Conservation (phyloP, 2,329 filamentous ascomycete genomes). For the Colletotrichum falcatum region DNA sequence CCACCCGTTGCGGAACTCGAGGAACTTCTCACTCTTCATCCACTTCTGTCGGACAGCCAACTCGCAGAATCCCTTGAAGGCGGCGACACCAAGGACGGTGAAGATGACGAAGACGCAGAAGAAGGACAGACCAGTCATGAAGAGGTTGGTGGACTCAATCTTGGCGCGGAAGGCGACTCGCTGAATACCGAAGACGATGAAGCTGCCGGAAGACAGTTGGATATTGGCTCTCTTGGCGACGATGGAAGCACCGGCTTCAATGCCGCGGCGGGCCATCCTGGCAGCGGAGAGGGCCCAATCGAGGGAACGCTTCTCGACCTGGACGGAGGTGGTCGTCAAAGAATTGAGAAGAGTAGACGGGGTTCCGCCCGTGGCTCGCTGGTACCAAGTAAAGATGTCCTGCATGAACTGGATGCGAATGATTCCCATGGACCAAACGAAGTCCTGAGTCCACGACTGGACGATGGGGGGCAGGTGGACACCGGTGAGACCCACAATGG, state of each 20-base stretch:
- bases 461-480: constrained; percentile 89
- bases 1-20: constrained; percentile 96
- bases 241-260: constrained; percentile 45
- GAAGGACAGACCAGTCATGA: constrained; percentile 90
- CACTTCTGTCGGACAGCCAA: constrained; percentile 77
- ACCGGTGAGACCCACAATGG: constrained; percentile 87
- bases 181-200: constrained; percentile 82
- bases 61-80: constrained; percentile 87
- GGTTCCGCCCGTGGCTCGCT: constrained; percentile 89
- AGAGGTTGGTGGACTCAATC: constrained; percentile 93
- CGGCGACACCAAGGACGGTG: constrained; percentile 76
- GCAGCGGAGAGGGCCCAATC: constrained; percentile 47
- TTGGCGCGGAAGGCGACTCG: constrained; percentile 86
- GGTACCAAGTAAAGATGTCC: constrained; percentile 92
- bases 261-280: constrained; percentile 61
- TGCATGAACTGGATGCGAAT: constrained; percentile 91
- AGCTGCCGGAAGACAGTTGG: constrained; percentile 65
- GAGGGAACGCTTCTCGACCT: constrained; percentile 76
- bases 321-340: constrained; percentile 81
- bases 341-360: constrained; percentile 83
- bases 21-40: constrained; percentile 88
- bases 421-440: constrained; percentile 98
- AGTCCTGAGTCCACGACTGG: constrained; percentile 94
- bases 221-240: constrained; percentile 68
- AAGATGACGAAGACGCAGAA: constrained; percentile 86